These are phyloP conservation scores for Fusarium keratoplasticum DNA, from an alignment of 2,329 filamentous ascomycete genomes.

Conservation along the genomic window DNA sequence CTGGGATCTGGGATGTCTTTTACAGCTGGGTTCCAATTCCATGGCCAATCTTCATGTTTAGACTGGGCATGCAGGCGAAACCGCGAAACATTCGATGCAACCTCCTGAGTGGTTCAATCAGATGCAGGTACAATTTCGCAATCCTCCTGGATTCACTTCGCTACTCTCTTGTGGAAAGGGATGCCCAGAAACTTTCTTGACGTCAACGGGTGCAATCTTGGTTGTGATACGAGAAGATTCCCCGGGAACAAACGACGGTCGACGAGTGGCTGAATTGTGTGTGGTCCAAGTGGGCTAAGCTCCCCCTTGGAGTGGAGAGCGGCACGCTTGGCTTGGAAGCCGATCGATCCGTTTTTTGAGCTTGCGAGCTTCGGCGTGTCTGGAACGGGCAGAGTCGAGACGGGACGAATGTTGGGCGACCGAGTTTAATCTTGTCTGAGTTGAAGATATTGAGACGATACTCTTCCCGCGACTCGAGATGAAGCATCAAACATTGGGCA, in stretches of 20 bases:
- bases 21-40: slow-evolving; percentile 9
- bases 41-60: slow-evolving; percentile 27
- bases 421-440: background rate
- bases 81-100: slow-evolving; percentile 23
- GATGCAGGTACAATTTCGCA: slow-evolving; percentile 1
- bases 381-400: background rate
- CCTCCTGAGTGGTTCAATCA: slow-evolving; percentile 14
- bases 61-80: slow-evolving; percentile 2
- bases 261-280: background rate
- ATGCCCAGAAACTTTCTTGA: background rate
- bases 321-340: slow-evolving; percentile 21
- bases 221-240: background rate
- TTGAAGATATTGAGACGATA: background rate
- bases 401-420: background rate
- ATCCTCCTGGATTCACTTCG: background rate
- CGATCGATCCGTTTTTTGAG: slow-evolving; percentile 30
- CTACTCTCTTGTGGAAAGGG: background rate
- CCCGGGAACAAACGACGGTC: background rate
- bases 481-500: background rate
- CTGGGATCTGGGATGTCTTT: slow-evolving; percentile 17
- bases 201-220: background rate
- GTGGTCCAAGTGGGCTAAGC: background rate
- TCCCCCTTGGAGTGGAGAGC: slow-evolving; percentile 35
- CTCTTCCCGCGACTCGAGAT: background rate
- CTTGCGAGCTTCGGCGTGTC: background rate